These are phyloP conservation scores for Cladophialophora immunda DNA, from an alignment of 2,329 filamentous ascomycete species.

Conservation along the genomic window DNA sequence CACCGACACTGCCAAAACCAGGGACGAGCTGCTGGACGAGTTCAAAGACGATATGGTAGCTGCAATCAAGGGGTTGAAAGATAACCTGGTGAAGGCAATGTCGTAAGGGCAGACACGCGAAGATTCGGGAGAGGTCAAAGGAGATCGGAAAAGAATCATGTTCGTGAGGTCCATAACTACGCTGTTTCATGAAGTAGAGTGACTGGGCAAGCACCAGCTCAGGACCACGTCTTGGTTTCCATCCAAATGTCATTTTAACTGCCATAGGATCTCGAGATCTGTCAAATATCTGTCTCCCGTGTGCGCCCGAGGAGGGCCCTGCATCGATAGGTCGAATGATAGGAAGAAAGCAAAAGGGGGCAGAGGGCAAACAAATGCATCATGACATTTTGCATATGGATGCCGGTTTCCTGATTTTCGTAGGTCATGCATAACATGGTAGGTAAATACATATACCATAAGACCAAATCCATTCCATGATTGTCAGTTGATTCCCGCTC, in stretches of 20 bases:
- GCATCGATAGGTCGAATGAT: not conserved
- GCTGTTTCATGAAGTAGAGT: not conserved
- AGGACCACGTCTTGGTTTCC: too few species aligned
- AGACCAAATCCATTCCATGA: conserved; percentile 3
- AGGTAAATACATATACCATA: not conserved
- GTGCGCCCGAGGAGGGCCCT: not conserved
- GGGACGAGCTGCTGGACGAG: not conserved
- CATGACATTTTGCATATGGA: not conserved
- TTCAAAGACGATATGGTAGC: conserved; percentile 25
- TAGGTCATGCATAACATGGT: not conserved
- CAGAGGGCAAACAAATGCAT: not conserved
- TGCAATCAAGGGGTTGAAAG: conserved; percentile 27
- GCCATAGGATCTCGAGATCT: not conserved
- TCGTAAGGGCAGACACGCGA: not conserved
- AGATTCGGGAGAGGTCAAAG: not conserved
- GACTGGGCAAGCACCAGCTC: too few species aligned
- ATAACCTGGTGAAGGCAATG: not conserved
- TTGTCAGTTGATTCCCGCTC: not conserved
- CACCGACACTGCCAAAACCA: not conserved
- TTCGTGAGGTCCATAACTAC: too few species aligned
- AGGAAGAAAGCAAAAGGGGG: not conserved
- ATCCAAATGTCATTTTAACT: too few species aligned
- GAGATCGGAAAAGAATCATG: too few species aligned
- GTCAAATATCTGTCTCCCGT: not conserved
- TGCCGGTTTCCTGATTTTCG: not conserved